A percentile compares a stretch with the other conserved stretches of the same genome.
Conservation (phyloP, 2,329 filamentous ascomycete species). For the Erysiphe pulchra region DNA sequence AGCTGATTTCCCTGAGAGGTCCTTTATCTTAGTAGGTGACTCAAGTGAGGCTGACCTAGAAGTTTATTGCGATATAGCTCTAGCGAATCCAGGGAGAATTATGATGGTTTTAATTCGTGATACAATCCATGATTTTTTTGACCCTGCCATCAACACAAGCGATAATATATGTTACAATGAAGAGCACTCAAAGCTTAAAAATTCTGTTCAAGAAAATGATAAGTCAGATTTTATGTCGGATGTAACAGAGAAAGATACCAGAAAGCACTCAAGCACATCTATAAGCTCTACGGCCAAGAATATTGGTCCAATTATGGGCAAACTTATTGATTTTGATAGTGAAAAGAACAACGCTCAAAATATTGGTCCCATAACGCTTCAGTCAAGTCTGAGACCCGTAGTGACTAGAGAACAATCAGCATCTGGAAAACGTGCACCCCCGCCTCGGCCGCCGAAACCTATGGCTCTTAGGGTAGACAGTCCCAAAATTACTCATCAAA, state of each 20-base stretch:
- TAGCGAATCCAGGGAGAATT: slow-evolving; percentile 61
- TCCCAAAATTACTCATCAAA: background rate
- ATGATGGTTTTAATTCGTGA: slow-evolving; percentile 79
- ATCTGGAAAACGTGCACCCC: slow-evolving; percentile 15
- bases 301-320: slow-evolving; percentile 21
- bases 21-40: slow-evolving; percentile 79
- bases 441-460: slow-evolving; percentile 33
- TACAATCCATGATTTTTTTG: slow-evolving; percentile 58
- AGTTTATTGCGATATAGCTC: slow-evolving; percentile 81
- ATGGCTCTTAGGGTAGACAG: slow-evolving; percentile 21
- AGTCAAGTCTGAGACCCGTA: too few species aligned
- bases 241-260: background rate
- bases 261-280: background rate
- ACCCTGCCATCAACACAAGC: slow-evolving; percentile 17
- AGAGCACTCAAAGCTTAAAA: background rate
- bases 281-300: slow-evolving; percentile 12
- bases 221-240: background rate
- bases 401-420: background rate
- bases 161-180: background rate
- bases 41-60: slow-evolving; percentile 93
- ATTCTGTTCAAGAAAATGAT: background rate
- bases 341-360: slow-evolving; percentile 16
- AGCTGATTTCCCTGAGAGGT: slow-evolving; percentile 67
- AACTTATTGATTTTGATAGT: slow-evolving; percentile 22
- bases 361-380: too few species aligned